Conservation (phyloP, 1,284 basidiomycete species). For the Neonothopanus nambi region DNA sequence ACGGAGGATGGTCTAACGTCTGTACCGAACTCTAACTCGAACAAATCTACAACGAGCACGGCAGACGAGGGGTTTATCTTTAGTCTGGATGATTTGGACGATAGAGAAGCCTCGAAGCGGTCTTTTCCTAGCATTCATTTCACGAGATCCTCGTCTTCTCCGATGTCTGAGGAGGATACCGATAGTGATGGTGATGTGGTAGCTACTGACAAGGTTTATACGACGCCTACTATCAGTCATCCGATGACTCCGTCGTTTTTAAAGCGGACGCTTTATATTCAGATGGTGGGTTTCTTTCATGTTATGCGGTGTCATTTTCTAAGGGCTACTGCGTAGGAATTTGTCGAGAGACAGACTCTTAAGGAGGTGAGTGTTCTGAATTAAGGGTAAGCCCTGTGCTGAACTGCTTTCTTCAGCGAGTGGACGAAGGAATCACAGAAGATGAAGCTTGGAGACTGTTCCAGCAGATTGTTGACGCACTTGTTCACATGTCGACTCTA, state of each 20-base stretch:
- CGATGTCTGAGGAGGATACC: constrained; percentile 25
- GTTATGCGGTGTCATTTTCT: constrained; percentile 3
- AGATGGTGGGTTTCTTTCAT: constrained; percentile 63
- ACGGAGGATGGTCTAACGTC: constrained; percentile 51
- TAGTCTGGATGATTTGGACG: constrained; percentile 46
- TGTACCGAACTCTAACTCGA: constrained; percentile 35
- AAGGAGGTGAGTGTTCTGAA: constrained; percentile 55
- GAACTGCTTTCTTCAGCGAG: constrained; percentile 45
- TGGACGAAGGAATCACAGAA: constrained; percentile 79
- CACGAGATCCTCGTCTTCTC: constrained; percentile 41
- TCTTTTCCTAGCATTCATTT: constrained; percentile 85
- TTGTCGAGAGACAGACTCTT: constrained; percentile 84
- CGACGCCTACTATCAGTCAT: not conserved
- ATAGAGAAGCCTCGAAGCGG: constrained; percentile 48
- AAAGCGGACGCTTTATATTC: constrained; percentile 79
- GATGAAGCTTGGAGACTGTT: constrained; percentile 90
- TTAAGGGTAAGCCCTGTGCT: constrained; percentile 9
- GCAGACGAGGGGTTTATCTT: constrained; percentile 54
- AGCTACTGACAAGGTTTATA: constrained; percentile 34
- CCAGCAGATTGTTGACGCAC: constrained; percentile 89
- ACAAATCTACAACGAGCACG: constrained; percentile 8
- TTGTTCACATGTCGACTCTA: constrained; percentile 87
- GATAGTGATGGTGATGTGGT: constrained; percentile 45
- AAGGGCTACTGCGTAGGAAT: constrained; percentile 56
- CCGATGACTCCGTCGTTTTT: constrained; percentile 39